A percentile compares a stretch with the other conserved stretches of the same genome.
Conservation (phyloP, 495 filamentous ascomycete species). For the Aspergillus bertholletiae region DNA sequence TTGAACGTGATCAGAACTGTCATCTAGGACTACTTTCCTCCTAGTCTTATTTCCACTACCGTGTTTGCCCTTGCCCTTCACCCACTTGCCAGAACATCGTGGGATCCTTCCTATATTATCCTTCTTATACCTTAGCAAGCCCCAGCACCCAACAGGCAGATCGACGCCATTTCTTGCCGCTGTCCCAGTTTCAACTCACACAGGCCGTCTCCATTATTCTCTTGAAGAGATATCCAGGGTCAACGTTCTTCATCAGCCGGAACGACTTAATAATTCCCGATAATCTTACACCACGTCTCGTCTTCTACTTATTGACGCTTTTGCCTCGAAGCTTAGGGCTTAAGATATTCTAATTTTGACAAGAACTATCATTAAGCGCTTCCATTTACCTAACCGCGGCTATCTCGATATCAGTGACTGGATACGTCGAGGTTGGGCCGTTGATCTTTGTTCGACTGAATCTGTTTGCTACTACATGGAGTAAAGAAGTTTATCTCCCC, state of each 20-base stretch:
- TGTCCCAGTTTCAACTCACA: conserved; percentile 16
- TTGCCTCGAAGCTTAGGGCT: neutral
- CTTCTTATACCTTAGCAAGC: conserved; percentile 15
- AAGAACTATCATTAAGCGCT: neutral
- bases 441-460: neutral
- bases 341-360: neutral
- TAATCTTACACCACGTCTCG: neutral
- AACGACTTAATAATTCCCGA: neutral
- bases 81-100: conserved; percentile 23
- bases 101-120: conserved; percentile 23
- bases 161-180: conserved; percentile 19
- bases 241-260: neutral
- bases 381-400: neutral
- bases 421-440: neutral
- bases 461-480: conserved; percentile 15
- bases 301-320: conserved; percentile 6
- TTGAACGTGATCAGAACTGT: conserved; percentile 16
- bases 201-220: conserved; percentile 15
- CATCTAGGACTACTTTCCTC: conserved; percentile 11
- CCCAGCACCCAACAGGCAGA: conserved; percentile 21
- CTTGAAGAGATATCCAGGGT: conserved; percentile 8
- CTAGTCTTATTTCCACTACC: conserved; percentile 21
- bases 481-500: conserved; percentile 9
- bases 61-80: conserved; percentile 13
- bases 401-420: neutral